Conservation (phyloP, 306 rosid species). For the Malus fusca region DNA sequence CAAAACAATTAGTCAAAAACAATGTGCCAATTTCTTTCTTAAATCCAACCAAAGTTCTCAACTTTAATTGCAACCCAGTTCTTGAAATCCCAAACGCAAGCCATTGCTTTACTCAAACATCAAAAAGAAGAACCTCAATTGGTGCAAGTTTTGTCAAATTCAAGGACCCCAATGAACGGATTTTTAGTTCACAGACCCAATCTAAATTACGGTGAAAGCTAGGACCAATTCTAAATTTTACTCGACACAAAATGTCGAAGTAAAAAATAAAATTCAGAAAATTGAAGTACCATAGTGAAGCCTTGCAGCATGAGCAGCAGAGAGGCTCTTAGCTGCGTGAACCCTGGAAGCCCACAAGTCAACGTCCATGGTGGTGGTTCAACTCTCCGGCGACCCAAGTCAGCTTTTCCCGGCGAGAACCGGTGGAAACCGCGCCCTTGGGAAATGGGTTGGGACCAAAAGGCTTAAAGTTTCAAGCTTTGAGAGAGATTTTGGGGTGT, state of each 20-base stretch:
- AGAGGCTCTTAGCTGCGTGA: constrained; percentile 45
- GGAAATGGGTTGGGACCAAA: constrained; percentile 14
- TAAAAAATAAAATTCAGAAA: background rate
- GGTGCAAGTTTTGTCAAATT: background rate
- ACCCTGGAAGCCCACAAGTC: constrained; percentile 58
- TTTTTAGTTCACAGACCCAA: background rate
- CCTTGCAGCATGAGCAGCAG: constrained; percentile 54
- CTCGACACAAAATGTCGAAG: constrained; percentile 6
- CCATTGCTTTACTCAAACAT: background rate
- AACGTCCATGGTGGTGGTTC: constrained; percentile 46
- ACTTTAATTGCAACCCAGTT: background rate
- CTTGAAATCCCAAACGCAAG: background rate
- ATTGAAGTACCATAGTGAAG: constrained; percentile 59
- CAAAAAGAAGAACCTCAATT: background rate
- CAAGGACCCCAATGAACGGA: background rate
- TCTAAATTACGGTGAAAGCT: background rate
- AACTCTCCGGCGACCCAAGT: constrained; percentile 13
- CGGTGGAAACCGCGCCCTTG: background rate
- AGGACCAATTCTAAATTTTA: background rate
- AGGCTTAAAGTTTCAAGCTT: background rate
- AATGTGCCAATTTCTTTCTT: background rate
- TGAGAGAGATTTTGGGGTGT: background rate
- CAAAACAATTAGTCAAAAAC: background rate
- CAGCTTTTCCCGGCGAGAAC: constrained; percentile 11
- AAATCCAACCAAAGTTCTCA: background rate